Conservation (phyloP, 176 grass and related monocot species). For the Musa acuminata region DNA sequence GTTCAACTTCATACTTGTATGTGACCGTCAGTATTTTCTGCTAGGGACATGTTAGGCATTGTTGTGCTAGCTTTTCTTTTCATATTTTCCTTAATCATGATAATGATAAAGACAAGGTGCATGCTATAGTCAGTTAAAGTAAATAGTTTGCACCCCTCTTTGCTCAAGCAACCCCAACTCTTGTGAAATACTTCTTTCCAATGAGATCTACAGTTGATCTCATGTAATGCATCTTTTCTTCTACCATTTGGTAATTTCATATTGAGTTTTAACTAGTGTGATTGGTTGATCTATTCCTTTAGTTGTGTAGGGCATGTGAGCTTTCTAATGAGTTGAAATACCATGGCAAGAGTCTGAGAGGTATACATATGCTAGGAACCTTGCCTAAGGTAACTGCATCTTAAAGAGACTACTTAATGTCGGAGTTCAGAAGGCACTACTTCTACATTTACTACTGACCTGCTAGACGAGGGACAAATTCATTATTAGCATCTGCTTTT, state of each 20-base stretch:
- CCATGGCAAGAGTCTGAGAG: no score
- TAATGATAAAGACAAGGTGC: no score
- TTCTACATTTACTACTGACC: background rate
- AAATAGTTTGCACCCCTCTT: no score
- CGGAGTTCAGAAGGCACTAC: background rate
- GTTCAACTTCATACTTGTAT: no score
- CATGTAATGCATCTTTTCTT: background rate
- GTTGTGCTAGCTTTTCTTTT: no score
- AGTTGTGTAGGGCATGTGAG: background rate
- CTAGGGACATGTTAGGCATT: no score
- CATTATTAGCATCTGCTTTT: background rate
- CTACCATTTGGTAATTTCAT: background rate
- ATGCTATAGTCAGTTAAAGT: no score
- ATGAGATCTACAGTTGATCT: background rate
- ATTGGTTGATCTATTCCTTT: background rate
- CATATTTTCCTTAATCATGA: no score
- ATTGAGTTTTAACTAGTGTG: background rate
- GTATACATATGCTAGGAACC: no score
- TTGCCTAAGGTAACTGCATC: background rate
- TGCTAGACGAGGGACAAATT: background rate
- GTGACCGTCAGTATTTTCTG: no score
- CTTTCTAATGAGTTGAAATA: background rate
- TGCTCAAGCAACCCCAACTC: no score
- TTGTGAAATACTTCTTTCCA: no score
- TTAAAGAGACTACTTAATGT: background rate